Evolutionary conservation across 2,329 filamentous ascomycete species (phyloP).

Genomic region (Aspergillus hiratsukae): DNA sequence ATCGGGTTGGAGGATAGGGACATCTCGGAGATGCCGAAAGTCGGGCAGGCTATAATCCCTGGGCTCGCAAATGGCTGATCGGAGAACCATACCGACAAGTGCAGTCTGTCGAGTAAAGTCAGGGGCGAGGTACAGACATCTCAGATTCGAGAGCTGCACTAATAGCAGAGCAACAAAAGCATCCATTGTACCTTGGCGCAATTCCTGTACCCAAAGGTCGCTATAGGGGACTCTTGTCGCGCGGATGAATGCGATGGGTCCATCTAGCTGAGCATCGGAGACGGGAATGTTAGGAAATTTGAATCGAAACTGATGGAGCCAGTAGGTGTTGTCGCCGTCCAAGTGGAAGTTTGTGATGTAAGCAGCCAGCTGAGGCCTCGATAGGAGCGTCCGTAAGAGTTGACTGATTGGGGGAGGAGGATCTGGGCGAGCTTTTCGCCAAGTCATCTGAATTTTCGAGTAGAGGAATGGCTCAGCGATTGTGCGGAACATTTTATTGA

Average conservation of each 20-base stretch:
- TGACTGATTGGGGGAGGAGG: slow-evolving; percentile 9
- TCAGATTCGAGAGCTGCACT: slow-evolving; percentile 13
- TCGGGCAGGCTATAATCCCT: neutral
- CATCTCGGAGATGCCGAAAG: slow-evolving; percentile 5
- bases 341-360: slow-evolving; percentile 12
- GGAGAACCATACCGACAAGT: slow-evolving; percentile 11
- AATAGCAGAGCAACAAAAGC: slow-evolving; percentile 17
- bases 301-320: neutral
- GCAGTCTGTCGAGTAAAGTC: slow-evolving; percentile 6
- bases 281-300: slow-evolving; percentile 2
- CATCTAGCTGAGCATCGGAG: slow-evolving; percentile 2
- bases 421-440: neutral
- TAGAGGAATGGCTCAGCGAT: slow-evolving; percentile 1
- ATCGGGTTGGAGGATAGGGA: neutral
- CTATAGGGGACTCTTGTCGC: slow-evolving; percentile 3
- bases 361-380: slow-evolving; percentile 13
- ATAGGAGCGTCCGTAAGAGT: slow-evolving; percentile 13
- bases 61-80: slow-evolving; percentile 8
- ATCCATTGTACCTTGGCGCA: slow-evolving; percentile 13
- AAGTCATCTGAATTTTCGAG: neutral
- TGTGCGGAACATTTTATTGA: slow-evolving; percentile 7
- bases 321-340: neutral
- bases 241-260: slow-evolving; percentile 4
- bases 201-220: slow-evolving; percentile 12
- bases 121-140: slow-evolving; percentile 8